Base-by-base conservation (phyloP, 2,329 filamentous ascomycete species). In the Tolypocladium ovalisporum region DNA sequence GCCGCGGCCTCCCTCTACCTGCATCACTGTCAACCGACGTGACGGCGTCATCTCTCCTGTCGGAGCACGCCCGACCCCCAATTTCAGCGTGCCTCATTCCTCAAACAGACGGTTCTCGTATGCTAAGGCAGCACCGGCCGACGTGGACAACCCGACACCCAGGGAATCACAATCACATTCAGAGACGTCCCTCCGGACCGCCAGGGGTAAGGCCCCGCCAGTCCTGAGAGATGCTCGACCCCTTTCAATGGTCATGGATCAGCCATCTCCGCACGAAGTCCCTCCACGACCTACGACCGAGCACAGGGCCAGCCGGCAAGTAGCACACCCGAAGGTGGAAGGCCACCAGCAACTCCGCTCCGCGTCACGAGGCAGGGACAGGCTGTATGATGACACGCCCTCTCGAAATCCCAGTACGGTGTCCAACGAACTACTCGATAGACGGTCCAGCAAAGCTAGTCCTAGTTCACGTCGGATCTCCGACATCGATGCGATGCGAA, bases 211-310 rank as follows among this genome's bases (percentile, higher is more conserved):
- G 19, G 75, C 77, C 2, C 78, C 80, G 2, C 76, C 78, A 1
- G 71, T 76, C 0, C 67, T 82, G 42, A 68, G 74, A 32, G 73
- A 77, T 58, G 75, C 79, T 1, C 74, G 79, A 7, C 79, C 80
- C 1, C 67, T 83, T 12, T 84, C 81, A 1, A 75, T 80, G 52
- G 79, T 83, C 2, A 68, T 76, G 55, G 81, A 84, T 58, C 75
- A 80, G 52, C 79, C 79, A 0, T 80, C 80, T 0, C 77, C 78
- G 1, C 62, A 58, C 24, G 57, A 62, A 15, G 65, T 65, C 12
- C 59, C 65, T 13, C 62, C 66, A 2, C 62, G 70, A 22, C 68
- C 71, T 24, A 66, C 66, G 8, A 72, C 64, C 10, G 60, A 61
- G 17, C 62, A 68, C 51, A 40, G 40, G 57, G 56, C 29, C 58